Evolutionary conservation across 208 protist genomes (phyloP).

Genomic region (Crithidia sp.): DNA sequence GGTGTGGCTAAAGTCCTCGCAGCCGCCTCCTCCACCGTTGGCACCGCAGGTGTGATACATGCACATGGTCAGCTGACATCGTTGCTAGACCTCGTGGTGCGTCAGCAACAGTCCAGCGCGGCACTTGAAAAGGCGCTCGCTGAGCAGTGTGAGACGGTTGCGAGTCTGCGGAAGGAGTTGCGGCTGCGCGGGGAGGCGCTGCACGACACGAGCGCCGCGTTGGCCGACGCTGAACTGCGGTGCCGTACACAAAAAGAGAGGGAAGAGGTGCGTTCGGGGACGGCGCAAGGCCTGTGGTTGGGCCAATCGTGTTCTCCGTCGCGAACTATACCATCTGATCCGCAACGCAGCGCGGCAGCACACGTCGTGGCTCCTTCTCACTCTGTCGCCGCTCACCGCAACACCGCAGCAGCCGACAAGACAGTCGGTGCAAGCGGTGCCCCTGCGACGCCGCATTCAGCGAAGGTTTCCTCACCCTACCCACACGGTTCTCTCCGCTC

Average conservation of each 20-base stretch:
- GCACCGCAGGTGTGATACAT: slow-evolving; percentile 5
- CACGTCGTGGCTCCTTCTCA: no score
- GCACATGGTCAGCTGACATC: slow-evolving; percentile 8
- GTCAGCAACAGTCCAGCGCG: neutral
- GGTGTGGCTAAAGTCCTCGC: slow-evolving; percentile 27
- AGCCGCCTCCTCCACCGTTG: slow-evolving; percentile 5
- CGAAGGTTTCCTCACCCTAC: slow-evolving; percentile 3
- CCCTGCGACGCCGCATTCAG: neutral
- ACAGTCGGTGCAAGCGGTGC: neutral
- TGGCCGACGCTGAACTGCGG: no score
- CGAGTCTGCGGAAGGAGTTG: slow-evolving; percentile 23
- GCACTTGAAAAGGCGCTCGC: slow-evolving; percentile 39
- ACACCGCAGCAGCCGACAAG: neutral
- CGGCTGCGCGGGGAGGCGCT: slow-evolving; percentile 12
- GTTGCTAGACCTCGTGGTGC: slow-evolving; percentile 5
- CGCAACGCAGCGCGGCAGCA: no score
- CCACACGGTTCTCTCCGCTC: slow-evolving; percentile 16
- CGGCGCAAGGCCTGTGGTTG: neutral
- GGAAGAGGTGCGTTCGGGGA: neutral
- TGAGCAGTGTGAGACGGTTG: slow-evolving; percentile 42
- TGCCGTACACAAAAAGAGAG: neutral
- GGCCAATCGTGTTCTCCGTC: neutral
- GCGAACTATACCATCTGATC: no score
- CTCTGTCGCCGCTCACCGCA: neutral
- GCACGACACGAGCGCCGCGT: neutral